Base-by-base conservation (phyloP, 23 red algal species). In the Gracilaria gracilis region DNA sequence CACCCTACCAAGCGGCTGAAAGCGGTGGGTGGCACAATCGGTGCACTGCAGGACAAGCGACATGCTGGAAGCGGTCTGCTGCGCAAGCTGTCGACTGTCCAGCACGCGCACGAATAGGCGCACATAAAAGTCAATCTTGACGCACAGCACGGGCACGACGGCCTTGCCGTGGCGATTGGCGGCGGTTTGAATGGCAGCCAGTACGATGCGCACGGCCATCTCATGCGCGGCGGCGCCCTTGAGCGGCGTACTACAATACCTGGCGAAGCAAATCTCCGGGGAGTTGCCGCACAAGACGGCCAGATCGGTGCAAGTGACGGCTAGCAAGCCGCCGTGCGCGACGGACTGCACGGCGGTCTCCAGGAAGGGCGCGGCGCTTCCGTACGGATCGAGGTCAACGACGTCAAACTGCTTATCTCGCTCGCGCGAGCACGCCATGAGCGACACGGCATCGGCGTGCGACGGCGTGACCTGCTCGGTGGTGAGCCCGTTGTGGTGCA, bases 41-140 rank as follows among this genome's bases (percentile, higher is more conserved):
- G 57, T 36, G 39, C 96, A 98, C 67, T 88, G 82, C 61, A 95
- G 89, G 4, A 98, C 80, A 61, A 84, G 24, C 8, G 85, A 94
- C 58, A 76, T 91, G 33, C 61, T 78, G 44, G 84, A 88, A 19
- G 85, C 71, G n/a, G 86, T 86, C 29, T 64, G 75, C 49, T 95
- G 64, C 23, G 90, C 71, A 24, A 84, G 53, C 21, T 72, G 64
- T 61, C 80, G 82, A 17, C 66, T 75, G n/a, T 99, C 91, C 29
- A 73, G 23, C 16, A 96, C 91, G 6, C 91, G 82, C 39, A 99
- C 92, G 90, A 99, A 99, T 9, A 96, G 46, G 53, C 97, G 90
- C 28, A 99, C 91, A 51, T 99, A 99, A 92, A 99, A 96, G 77
- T 99, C 97, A 84, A 99, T 96, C 84, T 85, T 95, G 72, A 95